Conservation (phyloP, 345 rosid genomes). For the Hypericum perforatum region DNA sequence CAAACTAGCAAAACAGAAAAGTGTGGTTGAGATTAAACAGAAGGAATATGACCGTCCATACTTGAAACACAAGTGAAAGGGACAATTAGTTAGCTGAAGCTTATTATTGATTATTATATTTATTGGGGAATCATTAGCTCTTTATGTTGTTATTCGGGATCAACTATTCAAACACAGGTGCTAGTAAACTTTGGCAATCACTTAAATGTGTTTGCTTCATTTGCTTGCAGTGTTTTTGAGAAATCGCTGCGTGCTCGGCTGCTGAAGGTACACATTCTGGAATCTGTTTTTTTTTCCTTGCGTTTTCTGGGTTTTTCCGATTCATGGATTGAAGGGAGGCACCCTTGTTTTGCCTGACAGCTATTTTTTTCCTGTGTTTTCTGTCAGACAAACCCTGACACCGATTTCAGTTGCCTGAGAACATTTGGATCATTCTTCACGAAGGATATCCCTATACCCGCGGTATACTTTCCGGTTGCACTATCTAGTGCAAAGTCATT, state of each 20-base stretch:
- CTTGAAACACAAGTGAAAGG: no score
- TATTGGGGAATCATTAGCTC: no score
- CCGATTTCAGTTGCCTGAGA: slow-evolving; percentile 61
- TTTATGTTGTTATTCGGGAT: no score
- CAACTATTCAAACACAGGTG: neutral
- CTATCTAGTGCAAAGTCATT: neutral
- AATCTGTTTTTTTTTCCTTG: neutral
- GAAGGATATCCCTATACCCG: slow-evolving; percentile 62
- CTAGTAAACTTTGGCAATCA: neutral
- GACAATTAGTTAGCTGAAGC: no score
- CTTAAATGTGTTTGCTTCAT: slow-evolving; percentile 13
- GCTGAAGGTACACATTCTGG: slow-evolving; percentile 43
- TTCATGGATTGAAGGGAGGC: neutral
- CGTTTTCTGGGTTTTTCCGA: neutral
- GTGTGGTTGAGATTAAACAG: no score
- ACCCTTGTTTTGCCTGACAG: neutral
- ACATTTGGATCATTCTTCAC: slow-evolving; percentile 65
- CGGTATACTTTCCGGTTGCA: slow-evolving; percentile 26
- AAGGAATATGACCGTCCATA: no score
- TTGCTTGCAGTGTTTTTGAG: slow-evolving; percentile 68
- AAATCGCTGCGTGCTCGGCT: slow-evolving; percentile 72
- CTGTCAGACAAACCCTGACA: slow-evolving; percentile 67
- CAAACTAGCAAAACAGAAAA: no score
- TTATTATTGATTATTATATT: no score
- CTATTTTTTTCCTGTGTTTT: slow-evolving; percentile 5